Base-by-base conservation (phyloP, 371 early-diverging fungal genomes). In the Zychaea mexicana region DNA sequence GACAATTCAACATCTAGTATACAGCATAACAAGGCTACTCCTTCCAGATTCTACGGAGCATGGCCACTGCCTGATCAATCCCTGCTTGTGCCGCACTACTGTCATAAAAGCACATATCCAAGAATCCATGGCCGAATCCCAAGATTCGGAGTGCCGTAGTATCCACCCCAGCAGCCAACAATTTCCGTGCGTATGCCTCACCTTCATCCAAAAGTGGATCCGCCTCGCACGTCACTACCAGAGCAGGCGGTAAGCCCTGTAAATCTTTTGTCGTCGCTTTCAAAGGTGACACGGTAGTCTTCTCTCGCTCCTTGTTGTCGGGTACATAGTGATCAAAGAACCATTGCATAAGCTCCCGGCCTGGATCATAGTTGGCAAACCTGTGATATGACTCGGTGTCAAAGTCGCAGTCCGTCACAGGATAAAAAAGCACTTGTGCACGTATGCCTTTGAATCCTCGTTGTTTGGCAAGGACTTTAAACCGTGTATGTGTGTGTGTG, bases 121-220 rank as follows among this genome's bases (percentile, higher is more conserved):
- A 58, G 28, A 58, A 61, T 4, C 64, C 64, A 9, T 63, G 64
- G 24, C 45, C 47, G 1, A 36, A 26, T 15, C 69, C 67, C 2
- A 66, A 31, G 36, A 72, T 71, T 3, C 74, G 66, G 1, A 60
- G 38, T 2, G 59, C 64, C 1, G 68, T 24, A 7, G 66, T 60
- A 12, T 68, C 47, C 1, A 76, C 74, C 32, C 71, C 77, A 9
- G 79, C 79, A 26, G 62, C 28, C 2, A 27, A 27, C 27, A 79
- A 31, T 19, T 66, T 65, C 2, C 54, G 55, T 3, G 61, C 74
- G 57, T 70, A 79, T 0, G 56, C 59, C 32, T 79, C 77, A 26
- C 69, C 77, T 38, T 79, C 79, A 42, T 68, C 69, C 54, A 74
- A 61, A 33, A 76, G 60, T 0, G 66, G 63, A 64, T 79, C 79